Percentiles rank a stretch among this genome's conserved stretches.
These are phyloP conservation scores for Penicillium paradoxum DNA, from an alignment of 495 filamentous ascomycete genomes.

Conservation along the genomic window DNA sequence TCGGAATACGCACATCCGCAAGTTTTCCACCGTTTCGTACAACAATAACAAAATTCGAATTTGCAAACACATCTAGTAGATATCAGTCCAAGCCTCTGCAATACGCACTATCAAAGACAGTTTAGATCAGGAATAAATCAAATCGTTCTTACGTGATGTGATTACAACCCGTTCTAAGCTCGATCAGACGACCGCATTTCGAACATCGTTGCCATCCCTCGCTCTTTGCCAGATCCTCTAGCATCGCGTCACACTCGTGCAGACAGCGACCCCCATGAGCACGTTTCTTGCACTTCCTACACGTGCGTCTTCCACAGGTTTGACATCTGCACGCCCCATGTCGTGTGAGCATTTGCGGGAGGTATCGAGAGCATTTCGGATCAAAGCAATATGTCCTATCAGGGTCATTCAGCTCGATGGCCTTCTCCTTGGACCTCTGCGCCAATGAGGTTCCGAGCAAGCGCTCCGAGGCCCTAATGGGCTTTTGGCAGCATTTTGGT, in stretches of 20 bases:
- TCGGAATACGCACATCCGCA: not conserved
- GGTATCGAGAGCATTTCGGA: constrained; percentile 21
- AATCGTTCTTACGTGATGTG: not conserved
- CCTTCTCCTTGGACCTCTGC: constrained; percentile 13
- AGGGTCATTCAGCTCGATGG: constrained; percentile 23
- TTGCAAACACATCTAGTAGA: not conserved
- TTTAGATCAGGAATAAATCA: not conserved
- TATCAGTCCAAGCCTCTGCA: not conserved
- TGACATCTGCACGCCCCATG: not conserved
- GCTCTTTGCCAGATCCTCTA: constrained; percentile 1
- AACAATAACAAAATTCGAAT: not conserved
- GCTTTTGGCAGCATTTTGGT: constrained; percentile 33
- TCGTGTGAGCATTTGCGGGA: constrained; percentile 8
- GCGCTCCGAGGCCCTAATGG: constrained; percentile 10
- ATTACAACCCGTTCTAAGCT: not conserved
- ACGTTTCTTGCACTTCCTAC: not conserved
- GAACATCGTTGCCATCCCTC: constrained; percentile 26
- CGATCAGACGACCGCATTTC: not conserved
- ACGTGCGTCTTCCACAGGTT: not conserved
- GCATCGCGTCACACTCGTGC: not conserved
- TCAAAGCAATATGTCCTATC: constrained; percentile 30
- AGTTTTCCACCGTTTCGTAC: not conserved
- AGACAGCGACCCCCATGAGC: constrained; percentile 1
- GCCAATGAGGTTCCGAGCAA: constrained; percentile 8
- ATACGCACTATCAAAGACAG: not conserved